Conservation (phyloP, 1,284 basidiomycete genomes). For the Papiliotrema laurentii region DNA sequence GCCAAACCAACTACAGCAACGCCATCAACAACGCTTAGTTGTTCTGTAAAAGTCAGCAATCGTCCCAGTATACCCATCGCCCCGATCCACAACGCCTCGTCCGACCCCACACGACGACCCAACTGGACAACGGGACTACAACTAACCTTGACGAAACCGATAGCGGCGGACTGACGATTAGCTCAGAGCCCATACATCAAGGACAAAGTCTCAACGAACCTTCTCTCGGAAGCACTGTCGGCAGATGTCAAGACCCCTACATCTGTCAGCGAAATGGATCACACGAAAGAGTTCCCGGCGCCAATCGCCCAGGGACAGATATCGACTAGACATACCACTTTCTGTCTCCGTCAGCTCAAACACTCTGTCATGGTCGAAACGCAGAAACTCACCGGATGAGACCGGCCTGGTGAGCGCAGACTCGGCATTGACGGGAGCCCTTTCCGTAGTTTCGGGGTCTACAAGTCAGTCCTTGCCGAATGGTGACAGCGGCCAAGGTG, state of each 20-base stretch:
- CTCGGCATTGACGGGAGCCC: slow-evolving; percentile 91
- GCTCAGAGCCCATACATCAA: background rate
- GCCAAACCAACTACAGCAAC: background rate
- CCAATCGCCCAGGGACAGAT: no score
- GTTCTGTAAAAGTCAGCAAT: slow-evolving; percentile 19
- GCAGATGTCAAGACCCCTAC: slow-evolving; percentile 81
- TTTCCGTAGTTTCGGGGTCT: slow-evolving; percentile 90
- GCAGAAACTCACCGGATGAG: slow-evolving; percentile 61
- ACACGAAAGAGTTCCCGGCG: no score
- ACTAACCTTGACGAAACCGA: slow-evolving; percentile 88
- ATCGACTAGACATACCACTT: slow-evolving; percentile 30
- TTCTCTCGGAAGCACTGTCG: slow-evolving; percentile 98
- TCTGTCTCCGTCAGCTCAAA: slow-evolving; percentile 22
- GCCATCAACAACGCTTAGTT: slow-evolving; percentile 21
- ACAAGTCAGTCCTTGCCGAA: background rate
- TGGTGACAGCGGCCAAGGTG: no score
- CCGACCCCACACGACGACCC: background rate
- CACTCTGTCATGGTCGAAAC: background rate
- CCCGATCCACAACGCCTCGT: background rate
- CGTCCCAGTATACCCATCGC: background rate
- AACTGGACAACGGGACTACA: background rate
- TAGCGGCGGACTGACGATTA: slow-evolving; percentile 59
- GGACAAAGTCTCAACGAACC: slow-evolving; percentile 36
- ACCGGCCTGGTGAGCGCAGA: slow-evolving; percentile 93
- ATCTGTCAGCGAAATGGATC: no score